phyloP scores from a whole-genome alignment of 2,329 filamentous ascomycete species.

The Colletotrichum destructivum region DNA sequence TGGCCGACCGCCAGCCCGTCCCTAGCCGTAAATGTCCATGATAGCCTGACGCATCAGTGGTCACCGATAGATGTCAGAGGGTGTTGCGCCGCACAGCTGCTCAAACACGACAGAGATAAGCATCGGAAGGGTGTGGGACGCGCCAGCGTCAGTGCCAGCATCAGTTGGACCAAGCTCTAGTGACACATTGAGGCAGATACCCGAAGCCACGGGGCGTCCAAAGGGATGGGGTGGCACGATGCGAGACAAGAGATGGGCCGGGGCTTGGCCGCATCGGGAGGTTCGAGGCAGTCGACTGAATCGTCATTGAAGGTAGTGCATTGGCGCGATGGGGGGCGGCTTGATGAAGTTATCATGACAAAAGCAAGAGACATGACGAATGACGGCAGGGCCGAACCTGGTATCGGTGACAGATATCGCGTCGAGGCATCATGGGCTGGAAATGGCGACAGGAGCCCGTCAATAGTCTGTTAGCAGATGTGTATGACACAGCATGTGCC shows the following conservation, averaged over 20 bases:
- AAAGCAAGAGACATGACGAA: conserved; percentile 13
- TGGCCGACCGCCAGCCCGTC: conserved; percentile 33
- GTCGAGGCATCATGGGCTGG: not conserved
- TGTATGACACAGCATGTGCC: conserved; percentile 22
- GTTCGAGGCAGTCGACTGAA: conserved; percentile 5
- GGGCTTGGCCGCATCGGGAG: conserved; percentile 12
- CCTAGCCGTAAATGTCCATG: conserved; percentile 22
- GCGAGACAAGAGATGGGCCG: conserved; percentile 8
- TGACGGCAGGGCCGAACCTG: conserved; percentile 15
- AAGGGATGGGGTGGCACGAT: conserved; percentile 13
- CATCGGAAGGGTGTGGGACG: not conserved
- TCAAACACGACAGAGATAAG: conserved; percentile 22
- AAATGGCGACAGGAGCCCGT: not conserved
- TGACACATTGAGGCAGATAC: conserved; percentile 39
- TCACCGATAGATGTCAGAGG: not conserved
- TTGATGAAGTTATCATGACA: conserved; percentile 21
- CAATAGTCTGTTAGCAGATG: conserved; percentile 26
- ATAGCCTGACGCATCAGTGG: conserved; percentile 3
- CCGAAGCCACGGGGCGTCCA: conserved; percentile 35
- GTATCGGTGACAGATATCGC: conserved; percentile 26
- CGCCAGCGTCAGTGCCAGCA: not conserved
- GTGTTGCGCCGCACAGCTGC: not conserved
- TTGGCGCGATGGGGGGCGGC: not conserved
- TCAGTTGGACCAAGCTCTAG: conserved; percentile 23
- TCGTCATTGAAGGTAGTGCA: not conserved